Evolutionary conservation across 176 grass and related monocot genomes (phyloP).

Genomic region (Areca catechu): DNA sequence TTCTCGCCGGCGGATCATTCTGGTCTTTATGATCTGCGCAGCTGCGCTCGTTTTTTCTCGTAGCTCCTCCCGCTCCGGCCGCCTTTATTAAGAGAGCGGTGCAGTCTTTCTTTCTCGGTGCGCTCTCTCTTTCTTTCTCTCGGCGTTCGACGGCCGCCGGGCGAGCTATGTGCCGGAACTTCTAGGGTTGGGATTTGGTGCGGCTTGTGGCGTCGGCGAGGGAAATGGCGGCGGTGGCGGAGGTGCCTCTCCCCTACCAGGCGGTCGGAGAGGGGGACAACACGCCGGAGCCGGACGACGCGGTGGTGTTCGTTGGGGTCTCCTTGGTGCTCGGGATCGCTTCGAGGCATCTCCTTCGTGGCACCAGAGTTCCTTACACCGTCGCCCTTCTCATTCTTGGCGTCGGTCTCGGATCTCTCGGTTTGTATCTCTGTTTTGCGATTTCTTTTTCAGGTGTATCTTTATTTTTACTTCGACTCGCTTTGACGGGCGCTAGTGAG

Average conservation of each 20-base stretch:
- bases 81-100: too few species aligned
- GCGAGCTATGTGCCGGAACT: too few species aligned
- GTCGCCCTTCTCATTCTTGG: constrained; percentile 85
- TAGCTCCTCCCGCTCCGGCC: too few species aligned
- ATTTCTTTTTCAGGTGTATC: not conserved
- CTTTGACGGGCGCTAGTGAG: too few species aligned
- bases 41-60: too few species aligned
- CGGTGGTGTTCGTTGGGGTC: constrained; percentile 84
- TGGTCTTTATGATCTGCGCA: too few species aligned
- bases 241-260: not conserved
- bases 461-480: not conserved
- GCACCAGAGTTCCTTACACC: constrained; percentile 90
- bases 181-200: too few species aligned
- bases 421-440: not conserved
- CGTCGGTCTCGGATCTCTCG: constrained; percentile 61
- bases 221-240: not conserved
- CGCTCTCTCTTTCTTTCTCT: too few species aligned
- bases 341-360: constrained; percentile 75
- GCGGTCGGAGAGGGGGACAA: not conserved
- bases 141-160: too few species aligned
- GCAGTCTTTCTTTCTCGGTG: too few species aligned
- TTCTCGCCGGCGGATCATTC: too few species aligned
- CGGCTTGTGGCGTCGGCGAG: too few species aligned
- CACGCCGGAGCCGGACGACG: constrained; percentile 43
- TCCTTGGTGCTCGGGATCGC: constrained; percentile 84